These are phyloP conservation scores for Musa balbisiana DNA, from an alignment of 202 grass and related monocot genomes.

Conservation along the genomic window DNA sequence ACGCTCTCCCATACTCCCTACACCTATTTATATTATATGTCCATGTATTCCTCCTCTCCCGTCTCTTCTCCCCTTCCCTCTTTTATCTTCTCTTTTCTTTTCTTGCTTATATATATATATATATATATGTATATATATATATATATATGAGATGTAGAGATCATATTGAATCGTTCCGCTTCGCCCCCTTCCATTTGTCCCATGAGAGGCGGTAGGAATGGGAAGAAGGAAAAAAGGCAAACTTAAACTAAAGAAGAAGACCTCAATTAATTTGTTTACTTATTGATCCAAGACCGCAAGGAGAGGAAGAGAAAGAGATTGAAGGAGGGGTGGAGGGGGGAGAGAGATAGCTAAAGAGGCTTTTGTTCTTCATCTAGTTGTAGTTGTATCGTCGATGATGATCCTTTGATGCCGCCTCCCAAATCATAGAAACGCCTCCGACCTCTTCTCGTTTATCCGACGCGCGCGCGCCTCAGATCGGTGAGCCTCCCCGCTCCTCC, in stretches of 20 bases:
- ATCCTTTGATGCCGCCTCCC: background rate
- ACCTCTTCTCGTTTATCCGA: background rate
- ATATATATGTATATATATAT: too few relatives aligned
- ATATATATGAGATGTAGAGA: background rate
- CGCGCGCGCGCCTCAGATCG: background rate
- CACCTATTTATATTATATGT: background rate
- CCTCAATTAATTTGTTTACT: background rate
- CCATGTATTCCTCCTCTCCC: background rate
- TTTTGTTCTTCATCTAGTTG: background rate
- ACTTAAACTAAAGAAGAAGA: background rate
- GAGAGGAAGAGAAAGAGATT: background rate
- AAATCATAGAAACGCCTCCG: background rate
- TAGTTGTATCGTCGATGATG: background rate
- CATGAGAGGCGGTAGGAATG: background rate
- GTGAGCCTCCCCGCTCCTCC: background rate
- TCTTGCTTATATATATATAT: too few relatives aligned
- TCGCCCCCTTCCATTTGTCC: background rate
- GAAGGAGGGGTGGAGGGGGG: background rate
- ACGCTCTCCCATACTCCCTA: too few relatives aligned
- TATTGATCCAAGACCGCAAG: background rate
- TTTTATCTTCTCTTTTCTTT: background rate
- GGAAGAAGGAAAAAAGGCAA: background rate
- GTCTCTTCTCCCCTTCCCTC: too few relatives aligned
- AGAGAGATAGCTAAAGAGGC: background rate
- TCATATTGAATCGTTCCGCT: background rate